These are phyloP conservation scores for Diaporthe sp. DNA, from an alignment of 2,329 filamentous ascomycete genomes.

Conservation along the genomic window DNA sequence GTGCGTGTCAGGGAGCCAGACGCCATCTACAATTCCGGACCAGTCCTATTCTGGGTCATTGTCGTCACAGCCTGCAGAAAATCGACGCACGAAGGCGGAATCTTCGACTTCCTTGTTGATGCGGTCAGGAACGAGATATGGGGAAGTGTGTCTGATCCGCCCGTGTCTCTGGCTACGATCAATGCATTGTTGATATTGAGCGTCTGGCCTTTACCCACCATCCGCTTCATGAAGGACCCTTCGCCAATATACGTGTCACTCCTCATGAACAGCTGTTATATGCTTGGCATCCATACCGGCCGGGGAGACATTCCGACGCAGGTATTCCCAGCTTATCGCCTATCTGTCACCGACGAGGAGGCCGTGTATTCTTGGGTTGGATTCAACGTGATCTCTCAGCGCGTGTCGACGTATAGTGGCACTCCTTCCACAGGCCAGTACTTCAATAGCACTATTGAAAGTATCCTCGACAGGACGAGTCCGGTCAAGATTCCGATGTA, in stretches of 20 bases:
- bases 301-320: slow-evolving; percentile 64
- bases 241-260: slow-evolving; percentile 61
- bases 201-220: slow-evolving; percentile 64
- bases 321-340: slow-evolving; percentile 57
- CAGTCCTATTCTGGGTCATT: slow-evolving; percentile 68
- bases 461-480: slow-evolving; percentile 55
- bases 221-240: slow-evolving; percentile 65
- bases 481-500: slow-evolving; percentile 57
- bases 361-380: slow-evolving; percentile 66
- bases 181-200: slow-evolving; percentile 65
- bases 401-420: slow-evolving; percentile 56
- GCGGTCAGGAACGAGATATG: slow-evolving; percentile 61
- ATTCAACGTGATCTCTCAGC: slow-evolving; percentile 65
- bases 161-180: slow-evolving; percentile 61
- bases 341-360: slow-evolving; percentile 63
- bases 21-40: slow-evolving; percentile 60
- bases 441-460: slow-evolving; percentile 64
- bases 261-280: slow-evolving; percentile 60
- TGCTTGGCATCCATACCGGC: slow-evolving; percentile 66
- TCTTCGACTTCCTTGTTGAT: slow-evolving; percentile 61
- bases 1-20: slow-evolving; percentile 64
- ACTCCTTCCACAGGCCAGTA: slow-evolving; percentile 58
- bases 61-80: slow-evolving; percentile 63
- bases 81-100: slow-evolving; percentile 57
- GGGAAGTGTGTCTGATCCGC: slow-evolving; percentile 55